Base-by-base conservation (phyloP, 495 filamentous ascomycete species). In the Lichina pygmaea region DNA sequence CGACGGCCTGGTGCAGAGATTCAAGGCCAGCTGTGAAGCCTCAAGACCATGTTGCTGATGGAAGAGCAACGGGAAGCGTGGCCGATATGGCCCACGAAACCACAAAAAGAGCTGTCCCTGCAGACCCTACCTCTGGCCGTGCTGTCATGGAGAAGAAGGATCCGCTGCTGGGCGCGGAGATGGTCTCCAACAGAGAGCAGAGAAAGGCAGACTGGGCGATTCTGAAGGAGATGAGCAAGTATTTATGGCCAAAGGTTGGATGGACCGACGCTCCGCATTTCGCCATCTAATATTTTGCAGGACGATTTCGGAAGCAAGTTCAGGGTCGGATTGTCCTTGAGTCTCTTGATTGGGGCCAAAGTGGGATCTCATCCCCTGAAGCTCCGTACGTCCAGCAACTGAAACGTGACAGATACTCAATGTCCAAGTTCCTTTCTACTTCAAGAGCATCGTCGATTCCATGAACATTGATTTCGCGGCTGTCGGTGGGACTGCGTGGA, bases 361-460 rank as follows among this genome's bases (percentile, higher is more conserved):
- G 70, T 74, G 36, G 42, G 47, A 43, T 24, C 24, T 24, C 24
- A 4, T 2, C 24, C 4, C 24, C 38, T 10, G 36, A 6, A 39
- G 11, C 13, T 39, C 36, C 10, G 16, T 16, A 16, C 16, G 16
- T 16, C 10, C 16, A 10, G 42, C 10, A 17, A 43, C 36, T 39
- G 36, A 11, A 6, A 39, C 3, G 10, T 39, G 13, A 15, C 36
- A 79, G 75, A 68, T 93, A 46, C 66, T 95, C 52, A 97, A 94
- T 59, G 91, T 97, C 7, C 83, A 97, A 62, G 78, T 97, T 37
- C 89, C 89, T 5, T 97, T 97, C 60, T 97, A 93, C 64, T 95
- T 97, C 65, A 93, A 94, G 60, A 81, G 67, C 57, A 97, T 97
- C 51, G 79, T 97, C 41, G 89, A 97, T 57, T 75, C 77, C 16